Evolutionary conservation across 169 alveolate species (phyloP).

Genomic region (Cryptosporidium ubiquitum): DNA sequence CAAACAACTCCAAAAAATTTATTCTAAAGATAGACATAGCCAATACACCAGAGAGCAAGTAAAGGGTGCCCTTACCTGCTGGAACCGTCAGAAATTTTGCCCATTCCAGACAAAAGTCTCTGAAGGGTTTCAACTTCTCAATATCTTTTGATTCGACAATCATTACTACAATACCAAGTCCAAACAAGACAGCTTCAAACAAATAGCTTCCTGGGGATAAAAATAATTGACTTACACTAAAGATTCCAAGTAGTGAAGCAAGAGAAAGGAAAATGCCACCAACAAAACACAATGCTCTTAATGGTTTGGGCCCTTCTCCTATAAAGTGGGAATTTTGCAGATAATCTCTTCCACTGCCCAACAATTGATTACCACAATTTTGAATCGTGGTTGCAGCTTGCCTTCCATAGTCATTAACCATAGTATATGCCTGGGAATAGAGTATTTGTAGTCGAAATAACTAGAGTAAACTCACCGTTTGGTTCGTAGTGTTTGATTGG

Average conservation of each 20-base stretch:
- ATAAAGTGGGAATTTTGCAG: conserved; percentile 64
- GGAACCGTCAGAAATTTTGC: conserved; percentile 73
- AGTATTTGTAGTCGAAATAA: background rate
- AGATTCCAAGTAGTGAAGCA: conserved; percentile 60
- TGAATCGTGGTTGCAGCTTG: conserved; percentile 73
- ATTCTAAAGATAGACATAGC: conserved; percentile 72
- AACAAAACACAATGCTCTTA: conserved; percentile 69
- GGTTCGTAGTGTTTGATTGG: conserved; percentile 30
- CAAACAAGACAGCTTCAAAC: conserved; percentile 64
- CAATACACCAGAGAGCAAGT: conserved; percentile 52
- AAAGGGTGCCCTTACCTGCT: conserved; percentile 66
- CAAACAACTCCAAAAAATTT: conserved; percentile 58
- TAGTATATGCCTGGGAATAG: conserved; percentile 45
- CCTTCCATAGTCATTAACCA: conserved; percentile 72
- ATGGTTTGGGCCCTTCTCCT: conserved; percentile 72
- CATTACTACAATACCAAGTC: conserved; percentile 66
- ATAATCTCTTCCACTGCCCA: conserved; percentile 71
- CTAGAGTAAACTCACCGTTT: conserved; percentile 30
- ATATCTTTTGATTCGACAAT: conserved; percentile 68
- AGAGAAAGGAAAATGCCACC: conserved; percentile 70
- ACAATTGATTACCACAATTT: conserved; percentile 62
- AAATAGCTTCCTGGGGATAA: conserved; percentile 68
- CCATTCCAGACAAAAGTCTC: conserved; percentile 74
- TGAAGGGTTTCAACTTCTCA: conserved; percentile 50
- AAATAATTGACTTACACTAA: conserved; percentile 68